These are phyloP conservation scores for Hanseniaspora lindneri DNA, from an alignment of 805 yeast species.

Conservation along the genomic window DNA sequence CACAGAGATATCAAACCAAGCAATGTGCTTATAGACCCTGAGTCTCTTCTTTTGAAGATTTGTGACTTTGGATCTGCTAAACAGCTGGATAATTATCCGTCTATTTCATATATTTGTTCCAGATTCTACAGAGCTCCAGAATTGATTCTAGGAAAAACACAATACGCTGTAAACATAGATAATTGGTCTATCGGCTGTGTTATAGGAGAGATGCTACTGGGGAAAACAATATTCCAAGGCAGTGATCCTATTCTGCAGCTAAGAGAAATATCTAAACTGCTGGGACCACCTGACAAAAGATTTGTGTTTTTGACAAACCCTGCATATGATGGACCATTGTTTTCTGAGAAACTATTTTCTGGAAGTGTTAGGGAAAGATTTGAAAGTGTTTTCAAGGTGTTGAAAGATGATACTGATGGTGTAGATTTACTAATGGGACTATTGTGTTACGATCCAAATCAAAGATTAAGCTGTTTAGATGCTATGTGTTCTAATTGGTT, in stretches of 20 bases:
- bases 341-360: conserved; percentile 49
- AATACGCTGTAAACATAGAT: conserved; percentile 83
- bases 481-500: conserved; percentile 25
- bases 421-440: conserved; percentile 71
- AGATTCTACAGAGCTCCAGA: conserved; percentile 96
- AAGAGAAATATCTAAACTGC: conserved; percentile 74
- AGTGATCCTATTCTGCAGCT: conserved; percentile 78
- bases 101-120: conserved; percentile 90
- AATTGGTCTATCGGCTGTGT: conserved; percentile 98
- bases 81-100: conserved; percentile 68
- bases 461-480: conserved; percentile 55
- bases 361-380: conserved; percentile 47
- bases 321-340: conserved; percentile 62
- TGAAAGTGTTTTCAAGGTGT: conserved; percentile 43
- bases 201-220: conserved; percentile 83
- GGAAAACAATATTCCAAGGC: conserved; percentile 92
- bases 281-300: conserved; percentile 75
- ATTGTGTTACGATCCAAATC: conserved; percentile 81
- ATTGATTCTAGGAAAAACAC: conserved; percentile 77
- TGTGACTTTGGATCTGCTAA: conserved; percentile 84
- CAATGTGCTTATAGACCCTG: conserved; percentile 65
- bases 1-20: conserved; percentile 82
- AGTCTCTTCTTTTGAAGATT: conserved; percentile 52
- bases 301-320: conserved; percentile 67
- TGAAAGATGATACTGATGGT: conserved; percentile 74